phyloP scores from a whole-genome alignment of 768 basidiomycete species.

The Gautieria morchelliformis region DNA sequence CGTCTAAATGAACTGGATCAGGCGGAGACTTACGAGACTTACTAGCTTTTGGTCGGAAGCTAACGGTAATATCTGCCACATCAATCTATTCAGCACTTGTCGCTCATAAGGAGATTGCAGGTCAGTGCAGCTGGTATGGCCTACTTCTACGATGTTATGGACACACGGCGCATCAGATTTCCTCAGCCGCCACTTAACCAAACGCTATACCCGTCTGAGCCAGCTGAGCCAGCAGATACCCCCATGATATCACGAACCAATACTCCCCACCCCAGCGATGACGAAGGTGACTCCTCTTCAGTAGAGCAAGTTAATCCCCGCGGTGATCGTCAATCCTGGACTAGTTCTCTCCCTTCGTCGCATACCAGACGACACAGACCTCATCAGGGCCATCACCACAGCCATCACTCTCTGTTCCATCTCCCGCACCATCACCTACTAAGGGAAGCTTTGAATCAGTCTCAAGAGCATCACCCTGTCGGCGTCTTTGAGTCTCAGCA shows the following conservation, averaged over 20 bases:
- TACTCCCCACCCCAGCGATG: constrained; percentile 16
- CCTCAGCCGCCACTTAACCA: constrained; percentile 18
- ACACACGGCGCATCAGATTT: constrained; percentile 51
- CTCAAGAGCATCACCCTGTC: constrained; percentile 33
- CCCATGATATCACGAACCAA: constrained; percentile 25
- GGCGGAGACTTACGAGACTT: constrained; percentile 39
- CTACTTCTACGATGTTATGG: constrained; percentile 53
- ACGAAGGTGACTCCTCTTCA: not conserved
- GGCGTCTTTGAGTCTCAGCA: constrained; percentile 67
- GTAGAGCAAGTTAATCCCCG: not conserved
- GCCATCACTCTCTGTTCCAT: not conserved
- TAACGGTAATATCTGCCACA: constrained; percentile 1
- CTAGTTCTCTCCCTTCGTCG: not conserved
- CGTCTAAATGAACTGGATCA: not conserved
- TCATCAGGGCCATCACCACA: not conserved
- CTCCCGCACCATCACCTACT: not conserved
- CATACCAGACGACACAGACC: not conserved
- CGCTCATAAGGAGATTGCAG: constrained; percentile 26
- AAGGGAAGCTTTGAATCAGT: not conserved
- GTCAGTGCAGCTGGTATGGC: constrained; percentile 51
- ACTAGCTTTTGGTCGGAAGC: constrained; percentile 36
- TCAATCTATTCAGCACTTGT: not conserved
- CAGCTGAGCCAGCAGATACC: constrained; percentile 24
- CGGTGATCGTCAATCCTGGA: not conserved
- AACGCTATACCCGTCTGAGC: constrained; percentile 21